These are phyloP conservation scores for Xylariaceae sp. DNA, from an alignment of 2,329 filamentous ascomycete species.

Conservation along the genomic window DNA sequence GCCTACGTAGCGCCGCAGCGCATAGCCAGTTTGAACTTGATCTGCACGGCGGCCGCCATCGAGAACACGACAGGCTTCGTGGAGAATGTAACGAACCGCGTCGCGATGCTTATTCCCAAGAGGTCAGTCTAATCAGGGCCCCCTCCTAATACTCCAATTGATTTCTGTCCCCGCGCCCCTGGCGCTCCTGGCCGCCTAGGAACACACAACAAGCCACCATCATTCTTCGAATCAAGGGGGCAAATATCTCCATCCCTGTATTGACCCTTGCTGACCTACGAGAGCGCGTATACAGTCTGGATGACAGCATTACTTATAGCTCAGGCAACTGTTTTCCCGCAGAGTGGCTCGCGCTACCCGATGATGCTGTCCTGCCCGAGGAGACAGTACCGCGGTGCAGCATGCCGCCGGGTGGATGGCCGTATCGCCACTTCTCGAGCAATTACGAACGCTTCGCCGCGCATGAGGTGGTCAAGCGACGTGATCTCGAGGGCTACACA, in stretches of 20 bases:
- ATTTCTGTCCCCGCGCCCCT: background rate
- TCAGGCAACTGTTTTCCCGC: conserved; percentile 61
- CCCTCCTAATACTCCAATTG: background rate
- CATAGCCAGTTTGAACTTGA: conserved; percentile 51
- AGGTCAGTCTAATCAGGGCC: conserved; percentile 18
- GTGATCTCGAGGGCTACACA: conserved; percentile 54
- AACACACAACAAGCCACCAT: background rate
- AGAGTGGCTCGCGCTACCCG: conserved; percentile 57
- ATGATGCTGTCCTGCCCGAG: conserved; percentile 49
- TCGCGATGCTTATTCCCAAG: conserved; percentile 61
- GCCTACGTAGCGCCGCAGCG: conserved; percentile 48
- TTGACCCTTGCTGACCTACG: background rate
- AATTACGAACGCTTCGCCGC: conserved; percentile 82
- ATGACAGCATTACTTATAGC: conserved; percentile 58
- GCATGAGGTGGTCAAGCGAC: conserved; percentile 68
- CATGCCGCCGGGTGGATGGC: conserved; percentile 23
- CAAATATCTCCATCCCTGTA: background rate
- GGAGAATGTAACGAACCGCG: conserved; percentile 57
- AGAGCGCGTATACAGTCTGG: conserved; percentile 39
- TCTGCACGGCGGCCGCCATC: conserved; percentile 56
- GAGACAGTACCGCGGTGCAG: conserved; percentile 35
- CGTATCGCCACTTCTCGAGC: conserved; percentile 52
- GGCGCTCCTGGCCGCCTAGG: background rate
- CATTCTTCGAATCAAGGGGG: background rate
- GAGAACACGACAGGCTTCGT: conserved; percentile 57